Evolutionary conservation across 2,329 filamentous ascomycete species (phyloP), one percentile per base, ranked within the genome.

Genomic region (Cryphonectria japonica): DNA sequence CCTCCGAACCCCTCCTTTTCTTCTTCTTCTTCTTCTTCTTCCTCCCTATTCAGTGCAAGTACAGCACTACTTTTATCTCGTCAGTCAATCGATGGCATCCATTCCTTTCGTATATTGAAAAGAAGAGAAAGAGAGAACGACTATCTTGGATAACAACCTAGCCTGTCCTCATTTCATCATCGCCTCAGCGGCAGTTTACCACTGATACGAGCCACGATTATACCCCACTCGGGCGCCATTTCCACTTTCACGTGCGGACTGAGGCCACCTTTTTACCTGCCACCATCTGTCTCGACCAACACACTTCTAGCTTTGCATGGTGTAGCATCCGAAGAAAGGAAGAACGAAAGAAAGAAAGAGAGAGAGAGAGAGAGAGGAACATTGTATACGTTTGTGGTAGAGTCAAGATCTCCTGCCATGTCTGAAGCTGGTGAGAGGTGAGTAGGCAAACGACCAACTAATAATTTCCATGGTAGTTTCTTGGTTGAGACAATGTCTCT

Each of bases 381-480:
- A 34, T 9, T 43, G 37, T 5, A 39, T 64, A 43, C 14, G n/a
- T 29, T 3, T 50, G 39, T 43, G 39, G 37, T 46, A 43, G 32
- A 62, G 60, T 64, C 14, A 39, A 43, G 37, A 64, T 26, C 13
- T 32, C n/a, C 41, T 19, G 61, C 29, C 32, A 73, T 73, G 71
- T 69, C 71, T 46, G 71, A 73, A 66, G 34, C 67, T 50, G 67
- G 69, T 62, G 72, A 73, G 16, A 73, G 69, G 72, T 73, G 66
- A 46, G 65, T 22, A 62, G 19, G 32, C 59, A n/a, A n/a, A 32
- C 26, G 34, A 26, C 22, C 26, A 26, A 3, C 19, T 19, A 64
- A 11, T 39, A 14, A 22, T 16, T 14, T 16, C 43, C 43, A 6
- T 7, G 6, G 43, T 19, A 46, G 16, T 39, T 22, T 41, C 43